Conservation (phyloP, 2,329 filamentous ascomycete species). For the Incumbomyces lentus region DNA sequence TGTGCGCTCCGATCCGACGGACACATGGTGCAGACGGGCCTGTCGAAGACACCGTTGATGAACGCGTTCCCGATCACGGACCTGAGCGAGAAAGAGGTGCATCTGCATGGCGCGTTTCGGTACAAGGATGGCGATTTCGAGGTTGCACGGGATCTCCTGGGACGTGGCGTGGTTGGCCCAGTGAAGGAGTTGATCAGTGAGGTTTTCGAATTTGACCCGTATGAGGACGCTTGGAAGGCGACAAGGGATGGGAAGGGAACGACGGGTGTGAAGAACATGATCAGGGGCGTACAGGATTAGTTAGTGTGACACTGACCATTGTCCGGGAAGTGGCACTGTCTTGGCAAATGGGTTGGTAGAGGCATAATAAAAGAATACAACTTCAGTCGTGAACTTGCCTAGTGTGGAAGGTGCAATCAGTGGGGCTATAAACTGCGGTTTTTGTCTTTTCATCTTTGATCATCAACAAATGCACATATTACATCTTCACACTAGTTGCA, state of each 20-base stretch:
- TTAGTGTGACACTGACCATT: too few species aligned
- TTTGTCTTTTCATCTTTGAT: too few species aligned
- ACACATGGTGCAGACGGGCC: slow-evolving; percentile 27
- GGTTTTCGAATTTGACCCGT: slow-evolving; percentile 26
- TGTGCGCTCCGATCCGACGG: slow-evolving; percentile 27
- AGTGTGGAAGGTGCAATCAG: too few species aligned
- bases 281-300: slow-evolving; percentile 10
- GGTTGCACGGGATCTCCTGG: slow-evolving; percentile 30
- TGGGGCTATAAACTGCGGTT: too few species aligned
- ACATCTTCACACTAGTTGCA: background rate
- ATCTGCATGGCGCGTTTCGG: slow-evolving; percentile 26
- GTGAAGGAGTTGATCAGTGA: slow-evolving; percentile 26
- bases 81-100: slow-evolving; percentile 27
- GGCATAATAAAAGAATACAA: too few species aligned
- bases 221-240: slow-evolving; percentile 27
- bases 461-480: too few species aligned
- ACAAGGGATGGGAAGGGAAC: slow-evolving; percentile 12
- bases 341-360: too few species aligned
- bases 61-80: slow-evolving; percentile 28
- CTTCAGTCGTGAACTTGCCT: too few species aligned
- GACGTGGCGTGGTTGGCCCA: slow-evolving; percentile 21
- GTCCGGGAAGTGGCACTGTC: too few species aligned
- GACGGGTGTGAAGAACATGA: slow-evolving; percentile 21
- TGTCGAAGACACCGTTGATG: slow-evolving; percentile 27
- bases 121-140: slow-evolving; percentile 27